These are phyloP conservation scores for Penicillium samsonianum DNA, from an alignment of 495 filamentous ascomycete species.

Conservation along the genomic window DNA sequence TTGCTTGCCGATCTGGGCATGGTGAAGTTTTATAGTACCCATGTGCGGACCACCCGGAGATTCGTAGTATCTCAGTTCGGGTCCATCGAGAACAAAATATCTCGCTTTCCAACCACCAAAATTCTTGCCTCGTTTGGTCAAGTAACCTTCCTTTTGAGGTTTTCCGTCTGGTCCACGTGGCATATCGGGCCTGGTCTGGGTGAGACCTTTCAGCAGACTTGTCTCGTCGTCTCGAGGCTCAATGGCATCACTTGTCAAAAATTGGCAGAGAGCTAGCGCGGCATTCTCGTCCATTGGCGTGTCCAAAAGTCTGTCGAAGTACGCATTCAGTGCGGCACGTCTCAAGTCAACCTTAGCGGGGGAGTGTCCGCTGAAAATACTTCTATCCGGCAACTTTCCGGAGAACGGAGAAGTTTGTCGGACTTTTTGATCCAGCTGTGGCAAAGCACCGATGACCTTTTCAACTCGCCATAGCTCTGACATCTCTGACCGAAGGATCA, in stretches of 20 bases:
- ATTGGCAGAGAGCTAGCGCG: conserved; percentile 82
- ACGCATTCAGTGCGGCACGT: conserved; percentile 75
- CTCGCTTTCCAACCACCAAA: conserved; percentile 99
- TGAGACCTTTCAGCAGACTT: conserved; percentile 47
- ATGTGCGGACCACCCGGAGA: conserved; percentile 82
- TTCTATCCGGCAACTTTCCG: conserved; percentile 75
- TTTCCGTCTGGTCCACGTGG: conserved; percentile 59
- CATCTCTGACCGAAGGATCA: conserved; percentile 76
- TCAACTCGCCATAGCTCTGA: conserved; percentile 90
- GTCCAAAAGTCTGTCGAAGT: conserved; percentile 81
- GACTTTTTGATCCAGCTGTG: conserved; percentile 76
- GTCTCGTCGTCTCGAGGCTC: conserved; percentile 70
- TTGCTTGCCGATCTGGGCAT: conserved; percentile 93
- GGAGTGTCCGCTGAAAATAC: conserved; percentile 88
- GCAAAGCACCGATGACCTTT: conserved; percentile 82
- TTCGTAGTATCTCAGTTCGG: conserved; percentile 89
- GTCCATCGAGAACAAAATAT: conserved; percentile 89
- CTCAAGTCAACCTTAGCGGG: conserved; percentile 92
- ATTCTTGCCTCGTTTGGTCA: conserved; percentile 96
- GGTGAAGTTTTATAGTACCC: conserved; percentile 88
- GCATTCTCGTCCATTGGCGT: conserved; percentile 76
- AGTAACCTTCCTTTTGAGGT: conserved; percentile 81
- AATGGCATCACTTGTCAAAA: conserved; percentile 82
- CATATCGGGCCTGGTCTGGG: conserved; percentile 42
- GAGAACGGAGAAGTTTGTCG: conserved; percentile 67